Percentiles rank a stretch among this genome's conserved stretches.
Evolutionary conservation across 2,329 filamentous ascomycete species (phyloP).

Genomic region (Colletotrichum limetticola): DNA sequence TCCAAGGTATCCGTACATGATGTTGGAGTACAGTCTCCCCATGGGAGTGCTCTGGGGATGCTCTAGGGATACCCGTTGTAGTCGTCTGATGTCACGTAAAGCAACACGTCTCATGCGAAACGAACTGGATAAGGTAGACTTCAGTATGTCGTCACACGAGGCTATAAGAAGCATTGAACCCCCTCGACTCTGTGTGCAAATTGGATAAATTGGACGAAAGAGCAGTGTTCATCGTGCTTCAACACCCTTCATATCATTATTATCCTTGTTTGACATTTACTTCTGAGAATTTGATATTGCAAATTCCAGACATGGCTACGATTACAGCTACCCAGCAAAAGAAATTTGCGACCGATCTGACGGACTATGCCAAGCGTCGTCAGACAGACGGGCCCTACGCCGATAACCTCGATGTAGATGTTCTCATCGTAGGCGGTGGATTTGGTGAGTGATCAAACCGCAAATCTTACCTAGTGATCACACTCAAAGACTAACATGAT

Average conservation of each 20-base stretch:
- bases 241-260: too few relatives aligned
- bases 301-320: conserved; percentile 34
- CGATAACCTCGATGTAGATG: conserved; percentile 55
- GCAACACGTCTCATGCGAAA: conserved; percentile 14
- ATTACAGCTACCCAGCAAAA: conserved; percentile 38
- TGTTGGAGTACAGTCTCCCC: neutral
- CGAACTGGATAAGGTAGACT: neutral
- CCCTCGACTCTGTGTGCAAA: neutral
- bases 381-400: conserved; percentile 51
- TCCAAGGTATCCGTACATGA: neutral
- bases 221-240: neutral
- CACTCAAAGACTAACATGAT: neutral
- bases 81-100: conserved; percentile 21
- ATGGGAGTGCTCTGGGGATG: neutral
- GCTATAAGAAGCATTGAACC: conserved; percentile 4
- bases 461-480: neutral
- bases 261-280: too few relatives aligned
- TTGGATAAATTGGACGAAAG: neutral
- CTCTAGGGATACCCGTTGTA: neutral
- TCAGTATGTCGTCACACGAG: neutral
- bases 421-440: conserved; percentile 56
- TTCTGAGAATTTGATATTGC: neutral
- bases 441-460: conserved; percentile 40
- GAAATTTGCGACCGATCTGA: conserved; percentile 54
- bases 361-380: conserved; percentile 47